A percentile compares a stretch with the other conserved stretches of the same genome.
Evolutionary conservation across 192 early-diverging fungal species (phyloP).

Genomic region (Coemansia sp.): DNA sequence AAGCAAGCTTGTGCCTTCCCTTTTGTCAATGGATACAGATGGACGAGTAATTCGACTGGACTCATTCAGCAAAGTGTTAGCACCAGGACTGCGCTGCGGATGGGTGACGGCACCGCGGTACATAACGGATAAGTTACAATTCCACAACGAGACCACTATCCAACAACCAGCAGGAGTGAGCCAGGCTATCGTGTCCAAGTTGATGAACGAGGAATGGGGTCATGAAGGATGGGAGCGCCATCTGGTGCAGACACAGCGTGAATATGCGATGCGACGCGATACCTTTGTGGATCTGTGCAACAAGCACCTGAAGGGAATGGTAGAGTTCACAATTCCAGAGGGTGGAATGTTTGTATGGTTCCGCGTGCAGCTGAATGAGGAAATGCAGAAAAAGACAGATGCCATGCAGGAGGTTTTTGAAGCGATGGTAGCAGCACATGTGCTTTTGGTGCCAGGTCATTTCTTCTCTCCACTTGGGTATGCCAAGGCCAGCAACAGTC

Average conservation of each 20-base stretch:
- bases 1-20: conserved; percentile 59
- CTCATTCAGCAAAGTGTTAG: conserved; percentile 89
- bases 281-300: conserved; percentile 63
- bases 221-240: conserved; percentile 75
- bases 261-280: conserved; percentile 73
- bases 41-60: conserved; percentile 89
- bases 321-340: conserved; percentile 60
- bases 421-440: conserved; percentile 64
- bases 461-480: conserved; percentile 57
- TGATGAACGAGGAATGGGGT: conserved; percentile 79
- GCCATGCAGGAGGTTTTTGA: conserved; percentile 62
- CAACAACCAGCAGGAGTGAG: conserved; percentile 82
- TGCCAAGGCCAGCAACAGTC: conserved; percentile 46
- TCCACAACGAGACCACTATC: conserved; percentile 78
- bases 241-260: conserved; percentile 62
- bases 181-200: conserved; percentile 70
- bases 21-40: conserved; percentile 88
- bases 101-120: conserved; percentile 68
- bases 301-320: conserved; percentile 61
- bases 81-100: conserved; percentile 82
- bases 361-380: conserved; percentile 50
- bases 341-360: conserved; percentile 97
- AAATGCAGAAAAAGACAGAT: conserved; percentile 44
- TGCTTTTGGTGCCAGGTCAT: conserved; percentile 70
- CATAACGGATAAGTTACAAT: conserved; percentile 76